These are phyloP conservation scores for Coemansia sp. DNA, from an alignment of 192 early-diverging fungal genomes.

Conservation along the genomic window DNA sequence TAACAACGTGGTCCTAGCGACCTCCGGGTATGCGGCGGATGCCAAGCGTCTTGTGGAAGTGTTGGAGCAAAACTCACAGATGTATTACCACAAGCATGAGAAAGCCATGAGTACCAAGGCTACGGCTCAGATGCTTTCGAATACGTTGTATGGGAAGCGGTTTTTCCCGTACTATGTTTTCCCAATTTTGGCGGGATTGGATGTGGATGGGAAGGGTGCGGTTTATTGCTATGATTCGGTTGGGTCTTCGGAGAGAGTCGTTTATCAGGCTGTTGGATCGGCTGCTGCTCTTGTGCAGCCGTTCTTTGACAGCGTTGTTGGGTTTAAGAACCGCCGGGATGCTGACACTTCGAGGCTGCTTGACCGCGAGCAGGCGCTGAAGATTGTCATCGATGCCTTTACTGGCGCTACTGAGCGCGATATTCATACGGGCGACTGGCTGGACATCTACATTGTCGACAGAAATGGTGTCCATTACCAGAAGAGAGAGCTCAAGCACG, in stretches of 20 bases:
- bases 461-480: constrained; percentile 72
- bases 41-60: constrained; percentile 76
- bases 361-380: constrained; percentile 54
- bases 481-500: constrained; percentile 80
- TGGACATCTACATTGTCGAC: constrained; percentile 88
- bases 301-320: constrained; percentile 94
- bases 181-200: constrained; percentile 86
- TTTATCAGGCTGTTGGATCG: constrained; percentile 75
- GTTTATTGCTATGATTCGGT: constrained; percentile 92
- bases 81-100: constrained; percentile 89
- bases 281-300: constrained; percentile 91
- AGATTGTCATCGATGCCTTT: constrained; percentile 93
- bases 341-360: constrained; percentile 15
- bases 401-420: constrained; percentile 96
- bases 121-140: constrained; percentile 91
- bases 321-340: constrained; percentile 64
- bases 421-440: constrained; percentile 95
- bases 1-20: constrained; percentile 79
- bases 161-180: constrained; percentile 97
- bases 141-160: constrained; percentile 84
- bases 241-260: constrained; percentile 80
- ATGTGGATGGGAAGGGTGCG: constrained; percentile 83
- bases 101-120: constrained; percentile 82
- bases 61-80: constrained; percentile 84
- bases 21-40: constrained; percentile 88